Conservation (phyloP, 768 basidiomycete species). For the Infundibulicybe gibba region DNA sequence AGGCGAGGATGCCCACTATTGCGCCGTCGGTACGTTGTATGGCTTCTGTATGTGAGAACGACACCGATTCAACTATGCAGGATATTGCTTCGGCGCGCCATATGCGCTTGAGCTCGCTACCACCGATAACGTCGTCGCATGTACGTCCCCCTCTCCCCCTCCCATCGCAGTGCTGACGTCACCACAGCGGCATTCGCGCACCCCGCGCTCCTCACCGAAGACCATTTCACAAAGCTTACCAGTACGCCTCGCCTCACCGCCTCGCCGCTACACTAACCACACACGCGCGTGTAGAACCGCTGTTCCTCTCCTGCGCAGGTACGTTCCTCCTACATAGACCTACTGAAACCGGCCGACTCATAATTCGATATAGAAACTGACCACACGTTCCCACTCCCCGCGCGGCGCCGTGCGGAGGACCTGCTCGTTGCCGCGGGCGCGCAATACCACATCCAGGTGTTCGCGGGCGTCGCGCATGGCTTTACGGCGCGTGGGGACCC, state of each 20-base stretch:
- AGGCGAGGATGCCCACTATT: not conserved
- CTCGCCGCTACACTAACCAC: not conserved
- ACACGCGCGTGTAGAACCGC: conserved; percentile 33
- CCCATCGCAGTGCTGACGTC: not conserved
- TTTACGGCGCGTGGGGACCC: conserved; percentile 46
- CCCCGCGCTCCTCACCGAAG: conserved; percentile 45
- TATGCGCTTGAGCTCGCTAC: conserved; percentile 43
- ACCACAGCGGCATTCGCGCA: conserved; percentile 51
- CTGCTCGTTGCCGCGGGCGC: conserved; percentile 48
- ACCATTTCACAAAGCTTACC: conserved; percentile 42
- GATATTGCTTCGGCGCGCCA: conserved; percentile 59
- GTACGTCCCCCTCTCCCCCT: conserved; percentile 20
- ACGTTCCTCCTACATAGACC: not conserved
- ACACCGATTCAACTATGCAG: conserved; percentile 19
- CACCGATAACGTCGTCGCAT: conserved; percentile 43
- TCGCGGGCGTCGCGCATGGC: conserved; percentile 46
- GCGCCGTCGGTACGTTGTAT: not conserved
- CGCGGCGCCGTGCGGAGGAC: conserved; percentile 53
- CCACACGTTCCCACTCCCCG: conserved; percentile 45
- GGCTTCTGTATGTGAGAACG: not conserved
- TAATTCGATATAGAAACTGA: conserved; percentile 41
- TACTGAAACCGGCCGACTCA: not conserved
- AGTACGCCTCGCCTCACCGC: conserved; percentile 28
- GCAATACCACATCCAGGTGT: conserved; percentile 54
- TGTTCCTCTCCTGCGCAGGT: conserved; percentile 57